Base-by-base conservation (phyloP, 2,329 filamentous ascomycete species). In the Aspergillus hortae region DNA sequence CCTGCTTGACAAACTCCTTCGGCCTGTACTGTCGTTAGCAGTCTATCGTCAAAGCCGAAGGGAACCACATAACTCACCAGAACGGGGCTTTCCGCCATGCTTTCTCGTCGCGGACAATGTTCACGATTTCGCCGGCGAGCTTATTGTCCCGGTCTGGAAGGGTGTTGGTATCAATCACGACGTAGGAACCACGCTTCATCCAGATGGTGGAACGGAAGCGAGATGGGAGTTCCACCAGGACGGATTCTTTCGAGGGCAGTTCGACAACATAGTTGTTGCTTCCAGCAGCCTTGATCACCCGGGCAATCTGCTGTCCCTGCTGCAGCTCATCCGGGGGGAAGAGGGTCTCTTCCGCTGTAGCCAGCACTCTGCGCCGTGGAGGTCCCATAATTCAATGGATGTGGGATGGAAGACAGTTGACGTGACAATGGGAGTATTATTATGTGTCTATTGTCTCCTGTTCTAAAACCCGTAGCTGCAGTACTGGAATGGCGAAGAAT, bases 121-220 rank as follows among this genome's bases (percentile, higher is more conserved):
- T 96, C 60, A 95, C 80, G 63, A 99, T 96, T 71, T 96, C 90
- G 12, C 92, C 94, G 48, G 83, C 80, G 11, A 95, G 82, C 69
- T 90, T 91, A 63, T 90, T 90, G 42, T 87, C 86, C 47, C 85
- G 75, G 21, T 81, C 83, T 25, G 85, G 83, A 35, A 86, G 77
- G 2, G 81, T 77, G 27, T 80, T 78, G 21, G 83, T 87, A 59
- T 97, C 89, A 12, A 96, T 80, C 10, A 97, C 74, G 27, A 96
- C 91, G 70, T 87, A 97, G 0, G 90, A 90, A 27, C 91, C 89
- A 15, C 90, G 85, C 72, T 89, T 92, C 69, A 97, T 88, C 89
- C 90, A 97, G 57, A 97, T 90, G 2, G 90, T 94, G 58, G 90
- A 94, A 55, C 92, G 88, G 68, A 97, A 96, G 38, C 86, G 85